Base-by-base conservation (phyloP, 2,329 filamentous ascomycete species). In the Aspergillus persii region DNA sequence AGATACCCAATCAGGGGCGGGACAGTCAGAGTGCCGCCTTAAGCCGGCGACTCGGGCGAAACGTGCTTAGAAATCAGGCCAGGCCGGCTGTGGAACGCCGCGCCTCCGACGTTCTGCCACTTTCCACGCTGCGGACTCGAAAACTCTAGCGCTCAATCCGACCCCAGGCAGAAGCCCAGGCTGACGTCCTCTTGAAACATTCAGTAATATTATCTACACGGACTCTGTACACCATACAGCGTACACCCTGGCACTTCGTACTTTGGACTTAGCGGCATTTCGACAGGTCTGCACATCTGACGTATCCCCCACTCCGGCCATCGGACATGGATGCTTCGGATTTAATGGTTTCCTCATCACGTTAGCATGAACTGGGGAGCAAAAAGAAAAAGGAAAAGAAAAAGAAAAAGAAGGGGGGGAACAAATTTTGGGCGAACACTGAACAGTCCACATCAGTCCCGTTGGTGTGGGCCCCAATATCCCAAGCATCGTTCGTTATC, bases 1-100 rank as follows among this genome's bases (percentile, higher is more conserved):
- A 3, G 44, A 26, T 8, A 18, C 8, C 7, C 54, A 56, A 56
- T 56, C 23, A 23, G 2, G 8, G n/a, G 5, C 2, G 11, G 11
- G 5, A 18, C 26, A 29, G 5, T 3, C 3, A 30, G 31, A 15
- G 18, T 33, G 54, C 61, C 50, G 59, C 49, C 58, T 58, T 59
- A 47, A 41, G 18, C 11, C 3, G 8, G 9, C 31, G 44, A 59
- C 57, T 59, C 55, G 41, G 41, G 15, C 51, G 8, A 15, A 8
- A n/a, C 15, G n/a, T 66, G 68, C 66, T 70, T 70, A 70, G 68
- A 70, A 70, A 70, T 69, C 68, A 65, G 61, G 58, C 53, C 48
- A 49, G 62, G 48, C 41, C 53, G 50, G 49, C 18, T 31, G 23
- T 59, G 54, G 57, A 59, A 59, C 59, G 56, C 15, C 33, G 50